Evolutionary conservation across 2,329 filamentous ascomycete species (phyloP), one percentile per base, ranked within the genome.

Genomic region (Penicillium vulpinum): DNA sequence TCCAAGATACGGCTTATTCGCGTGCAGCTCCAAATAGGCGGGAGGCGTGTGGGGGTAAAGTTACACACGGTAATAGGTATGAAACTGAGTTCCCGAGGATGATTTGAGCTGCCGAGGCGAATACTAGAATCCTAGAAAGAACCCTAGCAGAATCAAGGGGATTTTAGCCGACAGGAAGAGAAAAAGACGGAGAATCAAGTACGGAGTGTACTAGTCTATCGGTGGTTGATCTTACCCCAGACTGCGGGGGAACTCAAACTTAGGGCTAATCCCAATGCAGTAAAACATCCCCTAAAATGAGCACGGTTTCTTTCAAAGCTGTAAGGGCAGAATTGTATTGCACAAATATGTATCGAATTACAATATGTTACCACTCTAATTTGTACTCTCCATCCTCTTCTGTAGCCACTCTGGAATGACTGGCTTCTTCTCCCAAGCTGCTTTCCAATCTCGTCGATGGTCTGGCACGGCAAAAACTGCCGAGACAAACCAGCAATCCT

Each of bases 391-490:
- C 63, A 87, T 82, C 73, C 84, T 81, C 33, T 74, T 75, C 69
- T 72, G 73, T 63, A 89, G 71, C 88, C 88, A 90, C 21, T 63
- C 74, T 4, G 87, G 87, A 49, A 89, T 71, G 29, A 63, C 71
- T 7, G 87, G 87, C 56, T 78, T 78, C 59, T 75, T 78, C 43
- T 83, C 79, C 88, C 88, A 90, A 11, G 83, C 83, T 61, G 81
- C 75, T 49, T 85, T 77, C 76, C 85, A 89, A 53, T 71, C 78
- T 57, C 76, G 73, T 63, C 29, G 48, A 22, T 48, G 81, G 7
- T 78, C 77, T 0, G 88, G 88, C 72, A 89, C 81, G 18, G 87
- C 89, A 75, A 88, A 92, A 29, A 92, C 83, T 4, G 82, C 89
- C 11, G 85, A 86, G 4, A 88, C 80, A 68, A 90, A 89, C 87